Conservation (phyloP, 805 yeast species). For the Nakazawaea peltata region DNA sequence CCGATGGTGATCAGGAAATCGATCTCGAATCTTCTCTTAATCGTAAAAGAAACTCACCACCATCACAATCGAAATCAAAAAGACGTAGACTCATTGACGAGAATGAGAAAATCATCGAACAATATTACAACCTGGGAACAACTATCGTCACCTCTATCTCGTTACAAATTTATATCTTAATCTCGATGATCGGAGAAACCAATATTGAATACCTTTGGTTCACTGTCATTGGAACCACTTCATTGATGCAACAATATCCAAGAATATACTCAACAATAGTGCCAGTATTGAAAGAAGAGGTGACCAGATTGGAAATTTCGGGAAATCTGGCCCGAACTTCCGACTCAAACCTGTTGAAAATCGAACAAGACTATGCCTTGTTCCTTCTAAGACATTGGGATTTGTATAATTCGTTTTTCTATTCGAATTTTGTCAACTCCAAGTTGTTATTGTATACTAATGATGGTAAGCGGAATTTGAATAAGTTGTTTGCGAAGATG, state of each 20-base stretch:
- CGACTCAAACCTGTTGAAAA: slow-evolving; percentile 33
- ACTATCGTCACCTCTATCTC: slow-evolving; percentile 68
- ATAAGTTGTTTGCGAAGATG: slow-evolving; percentile 92
- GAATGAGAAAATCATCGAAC: slow-evolving; percentile 52
- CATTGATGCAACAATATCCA: slow-evolving; percentile 68
- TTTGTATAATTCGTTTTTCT: slow-evolving; percentile 80
- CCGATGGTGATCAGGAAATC: slow-evolving; percentile 19
- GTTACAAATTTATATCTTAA: slow-evolving; percentile 69
- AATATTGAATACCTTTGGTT: slow-evolving; percentile 69
- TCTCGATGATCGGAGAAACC: slow-evolving; percentile 80
- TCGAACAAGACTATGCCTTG: slow-evolving; percentile 80
- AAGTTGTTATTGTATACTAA: slow-evolving; percentile 85
- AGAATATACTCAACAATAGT: slow-evolving; percentile 63
- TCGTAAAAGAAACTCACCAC: slow-evolving; percentile 23
- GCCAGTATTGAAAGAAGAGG: slow-evolving; percentile 79
- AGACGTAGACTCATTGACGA: slow-evolving; percentile 30
- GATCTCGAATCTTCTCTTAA: slow-evolving; percentile 23
- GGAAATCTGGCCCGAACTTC: slow-evolving; percentile 21
- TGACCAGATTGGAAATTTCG: slow-evolving; percentile 49
- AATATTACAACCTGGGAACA: slow-evolving; percentile 80
- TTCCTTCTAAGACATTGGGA: slow-evolving; percentile 91
- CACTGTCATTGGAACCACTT: slow-evolving; percentile 79
- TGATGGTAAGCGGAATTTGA: slow-evolving; percentile 78
- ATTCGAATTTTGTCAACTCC: slow-evolving; percentile 87
- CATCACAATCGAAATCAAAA: slow-evolving; percentile 27